Evolutionary conservation across 768 basidiomycete genomes (phyloP), one percentile per base, ranked within the genome.

Genomic region (Pulveroboletus sp.): DNA sequence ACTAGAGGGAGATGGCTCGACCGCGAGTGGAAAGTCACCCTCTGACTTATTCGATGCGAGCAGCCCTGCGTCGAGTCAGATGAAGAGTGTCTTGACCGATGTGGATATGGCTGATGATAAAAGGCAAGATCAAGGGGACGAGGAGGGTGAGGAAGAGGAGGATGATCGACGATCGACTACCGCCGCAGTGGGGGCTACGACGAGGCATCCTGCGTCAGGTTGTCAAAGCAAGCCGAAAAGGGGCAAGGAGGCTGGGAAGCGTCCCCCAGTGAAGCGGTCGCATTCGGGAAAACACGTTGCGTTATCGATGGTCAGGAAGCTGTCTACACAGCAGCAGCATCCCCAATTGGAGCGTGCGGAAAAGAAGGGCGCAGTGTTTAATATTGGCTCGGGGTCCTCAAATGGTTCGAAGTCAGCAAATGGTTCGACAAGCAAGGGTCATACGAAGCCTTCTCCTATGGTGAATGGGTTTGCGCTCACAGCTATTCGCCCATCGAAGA

Each of bases 361-460:
- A 33, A 65, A 62, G 49, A 65, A 59, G 43, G 57, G 65, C 17
- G 61, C 71, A 11, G 70, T 70, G 58, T 82, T 84, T 52, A 80
- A 81, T 56, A 76, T 84, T 48, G 82, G 81, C 2, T 83, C 82
- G 15, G 71, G 74, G 50, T 81, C 81, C 35, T 81, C 81, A 46
- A 76, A 76, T 41, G 78, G 78, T 15, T 66, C 69, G 35, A 59
- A 54, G 52, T 65, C 52, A 21, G 56, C 57, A 5, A 60, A 56
- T 33, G 66, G 57, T 33, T 58, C 67, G 32, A 57, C 57, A 2
- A 52, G 42, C 43, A 60, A 52, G 48, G 45, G 44, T 21, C 57
- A 39, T 35, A 33, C 26, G 40, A 60, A 11, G 54, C 51, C 31
- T 24, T 47, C 44, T 24, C 28, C 53, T 3, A 28, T 39, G 28